Evolutionary conservation across 2,329 filamentous ascomycete genomes (phyloP).

Genomic region (Metarhizium anisopliae): DNA sequence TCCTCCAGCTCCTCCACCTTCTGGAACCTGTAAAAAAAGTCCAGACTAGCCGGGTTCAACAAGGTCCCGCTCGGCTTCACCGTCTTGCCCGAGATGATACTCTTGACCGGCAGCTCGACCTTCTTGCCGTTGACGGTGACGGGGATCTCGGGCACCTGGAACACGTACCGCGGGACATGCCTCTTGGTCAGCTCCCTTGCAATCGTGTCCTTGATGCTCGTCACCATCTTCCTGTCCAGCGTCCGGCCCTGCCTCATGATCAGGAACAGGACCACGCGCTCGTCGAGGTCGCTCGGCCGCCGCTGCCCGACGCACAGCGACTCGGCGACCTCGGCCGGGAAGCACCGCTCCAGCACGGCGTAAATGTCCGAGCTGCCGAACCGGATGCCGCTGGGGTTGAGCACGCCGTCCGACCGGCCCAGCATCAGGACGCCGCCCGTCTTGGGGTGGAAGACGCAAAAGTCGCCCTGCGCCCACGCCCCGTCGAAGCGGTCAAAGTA

Average conservation of each 20-base stretch:
- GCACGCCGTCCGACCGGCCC: constrained; percentile 66
- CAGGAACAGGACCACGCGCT: constrained; percentile 46
- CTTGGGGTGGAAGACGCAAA: constrained; percentile 59
- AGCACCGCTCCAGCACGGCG: constrained; percentile 58
- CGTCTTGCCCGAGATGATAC: constrained; percentile 67
- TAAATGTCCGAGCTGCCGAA: constrained; percentile 80
- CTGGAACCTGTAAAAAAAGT: constrained; percentile 69
- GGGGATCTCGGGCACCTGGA: constrained; percentile 73
- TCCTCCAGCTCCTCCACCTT: constrained; percentile 24
- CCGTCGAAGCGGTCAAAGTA: constrained; percentile 55
- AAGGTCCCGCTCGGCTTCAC: constrained; percentile 71
- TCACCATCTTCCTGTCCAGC: constrained; percentile 47
- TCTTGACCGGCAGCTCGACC: constrained; percentile 75
- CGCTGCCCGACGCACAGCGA: constrained; percentile 75
- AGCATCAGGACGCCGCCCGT: constrained; percentile 60
- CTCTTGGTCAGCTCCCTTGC: constrained; percentile 57
- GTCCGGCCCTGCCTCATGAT: constrained; percentile 46
- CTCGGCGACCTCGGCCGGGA: constrained; percentile 55
- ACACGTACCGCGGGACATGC: constrained; percentile 71
- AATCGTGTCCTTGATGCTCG: constrained; percentile 55
- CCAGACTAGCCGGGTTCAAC: constrained; percentile 64
- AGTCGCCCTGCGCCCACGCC: constrained; percentile 80
- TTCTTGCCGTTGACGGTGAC: constrained; percentile 80
- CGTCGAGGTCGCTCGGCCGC: constrained; percentile 45
- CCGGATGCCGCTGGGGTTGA: constrained; percentile 70